Conservation (phyloP, 1,139 yeast genomes). For the Tardiomyces blankii region DNA sequence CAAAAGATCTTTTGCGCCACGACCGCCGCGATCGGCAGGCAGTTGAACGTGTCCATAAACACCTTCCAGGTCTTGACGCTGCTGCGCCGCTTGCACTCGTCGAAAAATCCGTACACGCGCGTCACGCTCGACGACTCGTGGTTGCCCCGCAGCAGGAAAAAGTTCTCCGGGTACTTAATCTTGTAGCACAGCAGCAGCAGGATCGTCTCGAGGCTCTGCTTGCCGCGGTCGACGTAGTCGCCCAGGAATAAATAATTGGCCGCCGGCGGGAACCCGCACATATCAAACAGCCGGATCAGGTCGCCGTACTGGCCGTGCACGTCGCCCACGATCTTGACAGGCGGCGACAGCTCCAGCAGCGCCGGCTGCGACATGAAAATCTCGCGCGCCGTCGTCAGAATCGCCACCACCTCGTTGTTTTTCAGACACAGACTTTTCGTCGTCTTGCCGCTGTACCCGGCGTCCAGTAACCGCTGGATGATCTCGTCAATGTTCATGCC, state of each 20-base stretch:
- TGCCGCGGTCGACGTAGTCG: conserved; percentile 96
- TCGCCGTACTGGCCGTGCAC: conserved; percentile 97
- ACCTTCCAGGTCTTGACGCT: conserved; percentile 72
- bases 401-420: conserved; percentile 73
- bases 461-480: conserved; percentile 66
- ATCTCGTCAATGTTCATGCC: conserved; percentile 51
- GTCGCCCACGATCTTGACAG: conserved; percentile 53
- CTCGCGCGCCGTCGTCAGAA: conserved; percentile 61
- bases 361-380: conserved; percentile 57
- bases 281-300: conserved; percentile 62
- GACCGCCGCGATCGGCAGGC: conserved; percentile 77
- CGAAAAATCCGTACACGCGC: conserved; percentile 90
- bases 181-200: conserved; percentile 72
- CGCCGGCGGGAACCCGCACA: conserved; percentile 54
- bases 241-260: conserved; percentile 89
- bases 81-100: conserved; percentile 78
- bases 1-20: conserved; percentile 70
- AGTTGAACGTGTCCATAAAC: conserved; percentile 78
- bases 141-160: conserved; percentile 84
- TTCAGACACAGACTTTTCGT: conserved; percentile 77
- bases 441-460: conserved; percentile 84
- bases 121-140: conserved; percentile 98
- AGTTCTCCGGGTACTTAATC: conserved; percentile 58
- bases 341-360: conserved; percentile 57
- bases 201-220: conserved; percentile 97